Percentiles rank a stretch among this genome's conserved stretches.
phyloP scores from a whole-genome alignment of 1,284 basidiomycete genomes.

The Ganoderma resinaceum region DNA sequence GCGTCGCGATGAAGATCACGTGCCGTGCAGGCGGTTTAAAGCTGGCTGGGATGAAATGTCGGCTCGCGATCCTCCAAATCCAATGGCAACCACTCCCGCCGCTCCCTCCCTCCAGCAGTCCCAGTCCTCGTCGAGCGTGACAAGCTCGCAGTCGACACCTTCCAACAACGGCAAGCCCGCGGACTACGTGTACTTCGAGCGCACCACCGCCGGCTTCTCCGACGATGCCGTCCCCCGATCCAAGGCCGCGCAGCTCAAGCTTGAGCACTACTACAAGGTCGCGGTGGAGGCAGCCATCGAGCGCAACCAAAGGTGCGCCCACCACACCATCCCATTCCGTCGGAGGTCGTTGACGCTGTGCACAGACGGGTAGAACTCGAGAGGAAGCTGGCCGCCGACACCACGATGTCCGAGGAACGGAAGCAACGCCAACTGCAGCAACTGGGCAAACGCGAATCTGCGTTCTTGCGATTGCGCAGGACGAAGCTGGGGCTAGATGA shows the following conservation, averaged over 20 bases:
- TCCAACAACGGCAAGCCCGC: conserved; percentile 44
- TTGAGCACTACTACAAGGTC: conserved; percentile 98
- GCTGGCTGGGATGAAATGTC: conserved; percentile 26
- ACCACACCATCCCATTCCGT: background rate
- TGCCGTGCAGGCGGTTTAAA: conserved; percentile 27
- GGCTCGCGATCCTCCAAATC: conserved; percentile 24
- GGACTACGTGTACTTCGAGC: conserved; percentile 97
- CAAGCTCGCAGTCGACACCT: conserved; percentile 36
- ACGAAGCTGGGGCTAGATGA: conserved; percentile 94
- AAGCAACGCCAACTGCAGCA: conserved; percentile 93
- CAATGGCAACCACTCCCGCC: conserved; percentile 38
- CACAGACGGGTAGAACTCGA: conserved; percentile 91
- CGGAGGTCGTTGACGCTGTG: conserved; percentile 16
- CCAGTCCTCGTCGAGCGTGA: conserved; percentile 40
- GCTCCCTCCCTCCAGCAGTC: conserved; percentile 34
- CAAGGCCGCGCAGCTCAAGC: conserved; percentile 95
- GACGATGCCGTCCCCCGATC: conserved; percentile 91
- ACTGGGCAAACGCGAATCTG: conserved; percentile 91
- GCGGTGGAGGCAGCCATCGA: conserved; percentile 89
- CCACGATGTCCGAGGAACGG: conserved; percentile 78
- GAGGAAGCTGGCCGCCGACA: conserved; percentile 81
- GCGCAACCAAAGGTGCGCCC: conserved; percentile 63
- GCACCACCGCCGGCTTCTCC: conserved; percentile 84
- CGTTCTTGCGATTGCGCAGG: conserved; percentile 88
- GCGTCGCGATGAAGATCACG: conserved; percentile 30